These are phyloP conservation scores for Curvularia eragrostidis DNA, from an alignment of 2,329 filamentous ascomycete genomes.

Conservation along the genomic window DNA sequence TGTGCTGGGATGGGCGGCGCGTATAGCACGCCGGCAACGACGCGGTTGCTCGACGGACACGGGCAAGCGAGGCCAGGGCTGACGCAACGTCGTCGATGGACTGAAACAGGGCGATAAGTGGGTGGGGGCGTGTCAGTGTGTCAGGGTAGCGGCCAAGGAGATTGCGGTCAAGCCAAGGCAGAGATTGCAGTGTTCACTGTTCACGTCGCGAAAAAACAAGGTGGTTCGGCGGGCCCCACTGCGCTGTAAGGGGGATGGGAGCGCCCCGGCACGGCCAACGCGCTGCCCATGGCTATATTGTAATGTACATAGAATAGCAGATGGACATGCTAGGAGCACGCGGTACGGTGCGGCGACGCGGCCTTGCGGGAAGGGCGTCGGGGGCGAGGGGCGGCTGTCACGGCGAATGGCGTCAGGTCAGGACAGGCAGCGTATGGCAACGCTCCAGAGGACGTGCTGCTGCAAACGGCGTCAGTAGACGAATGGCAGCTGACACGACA, in stretches of 20 bases:
- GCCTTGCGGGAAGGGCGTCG: slow-evolving; percentile 17
- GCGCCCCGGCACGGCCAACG: slow-evolving; percentile 12
- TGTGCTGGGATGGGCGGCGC: background rate
- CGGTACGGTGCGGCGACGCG: background rate
- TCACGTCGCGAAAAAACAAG: slow-evolving; percentile 31
- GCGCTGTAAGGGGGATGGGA: slow-evolving; percentile 2
- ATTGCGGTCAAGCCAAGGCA: slow-evolving; percentile 10
- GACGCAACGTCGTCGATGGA: slow-evolving; percentile 12
- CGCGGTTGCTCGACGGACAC: too few relatives aligned
- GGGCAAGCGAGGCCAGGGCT: too few relatives aligned
- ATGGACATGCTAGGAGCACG: too few relatives aligned
- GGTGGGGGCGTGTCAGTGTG: slow-evolving; percentile 7
- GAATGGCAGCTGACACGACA: slow-evolving; percentile 16
- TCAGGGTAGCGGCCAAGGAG: slow-evolving; percentile 18
- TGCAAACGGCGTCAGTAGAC: slow-evolving; percentile 8
- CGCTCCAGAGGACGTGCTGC: too few relatives aligned
- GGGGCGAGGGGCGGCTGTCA: background rate
- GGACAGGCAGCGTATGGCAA: slow-evolving; percentile 4
- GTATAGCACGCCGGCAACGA: too few relatives aligned
- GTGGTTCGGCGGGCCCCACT: slow-evolving; percentile 22
- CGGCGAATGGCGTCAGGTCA: background rate
- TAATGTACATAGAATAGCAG: too few relatives aligned
- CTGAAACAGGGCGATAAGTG: slow-evolving; percentile 15
- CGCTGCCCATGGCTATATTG: slow-evolving; percentile 10
- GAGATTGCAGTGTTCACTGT: slow-evolving; percentile 32